These are phyloP conservation scores for Tephrocybe sp. DNA, from an alignment of 768 basidiomycete species.

Conservation along the genomic window DNA sequence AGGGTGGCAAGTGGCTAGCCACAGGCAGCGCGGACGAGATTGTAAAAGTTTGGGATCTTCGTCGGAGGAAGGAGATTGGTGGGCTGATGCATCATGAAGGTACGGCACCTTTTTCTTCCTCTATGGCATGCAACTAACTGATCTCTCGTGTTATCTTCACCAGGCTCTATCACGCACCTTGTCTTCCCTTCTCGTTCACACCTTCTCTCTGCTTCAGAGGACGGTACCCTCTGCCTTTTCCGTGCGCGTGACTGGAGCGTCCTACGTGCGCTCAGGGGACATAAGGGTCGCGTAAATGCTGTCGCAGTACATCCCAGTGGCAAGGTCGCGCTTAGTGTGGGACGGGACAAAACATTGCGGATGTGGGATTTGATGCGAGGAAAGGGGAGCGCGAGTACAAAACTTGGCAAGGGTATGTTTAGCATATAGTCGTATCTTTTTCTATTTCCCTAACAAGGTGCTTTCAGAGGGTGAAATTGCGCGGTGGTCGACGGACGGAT, in stretches of 20 bases:
- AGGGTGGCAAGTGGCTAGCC: slow-evolving; percentile 94
- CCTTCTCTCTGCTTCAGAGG: slow-evolving; percentile 89
- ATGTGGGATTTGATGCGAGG: slow-evolving; percentile 99
- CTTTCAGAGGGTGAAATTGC: slow-evolving; percentile 86
- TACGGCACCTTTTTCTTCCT: slow-evolving; percentile 26
- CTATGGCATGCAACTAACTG: too few species aligned
- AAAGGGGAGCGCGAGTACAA: slow-evolving; percentile 83
- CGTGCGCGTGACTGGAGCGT: slow-evolving; percentile 93
- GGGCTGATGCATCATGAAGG: slow-evolving; percentile 95
- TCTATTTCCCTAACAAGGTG: too few species aligned
- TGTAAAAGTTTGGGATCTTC: slow-evolving; percentile 95
- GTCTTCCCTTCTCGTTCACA: slow-evolving; percentile 87
- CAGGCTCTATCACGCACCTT: slow-evolving; percentile 91
- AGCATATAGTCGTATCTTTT: background rate
- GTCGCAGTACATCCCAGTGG: slow-evolving; percentile 93
- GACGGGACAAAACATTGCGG: slow-evolving; percentile 82
- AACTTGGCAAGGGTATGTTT: slow-evolving; percentile 78
- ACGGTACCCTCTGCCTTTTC: slow-evolving; percentile 89
- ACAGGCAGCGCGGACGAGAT: slow-evolving; percentile 97
- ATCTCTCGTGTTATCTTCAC: background rate
- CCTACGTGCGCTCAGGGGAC: slow-evolving; percentile 84
- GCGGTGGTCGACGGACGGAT: slow-evolving; percentile 80
- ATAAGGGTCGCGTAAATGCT: slow-evolving; percentile 89
- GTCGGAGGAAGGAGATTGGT: slow-evolving; percentile 89
- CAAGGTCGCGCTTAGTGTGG: slow-evolving; percentile 88